Percentiles rank a stretch among this genome's conserved stretches.
These are phyloP conservation scores for Dalechampia spathulata DNA, from an alignment of 441 rosid genomes.

Conservation along the genomic window DNA sequence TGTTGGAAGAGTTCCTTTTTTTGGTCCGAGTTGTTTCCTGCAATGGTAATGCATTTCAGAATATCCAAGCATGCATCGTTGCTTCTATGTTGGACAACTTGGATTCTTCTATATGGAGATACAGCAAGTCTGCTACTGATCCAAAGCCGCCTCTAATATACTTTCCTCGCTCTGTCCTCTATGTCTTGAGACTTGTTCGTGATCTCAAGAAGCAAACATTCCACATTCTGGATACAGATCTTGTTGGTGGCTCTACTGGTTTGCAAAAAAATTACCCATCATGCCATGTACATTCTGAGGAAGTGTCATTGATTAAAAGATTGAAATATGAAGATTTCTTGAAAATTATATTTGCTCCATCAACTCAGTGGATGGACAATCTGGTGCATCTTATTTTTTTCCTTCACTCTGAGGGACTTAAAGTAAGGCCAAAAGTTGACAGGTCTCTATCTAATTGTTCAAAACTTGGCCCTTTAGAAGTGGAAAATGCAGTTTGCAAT, in stretches of 20 bases:
- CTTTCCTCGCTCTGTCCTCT: conserved; percentile 75
- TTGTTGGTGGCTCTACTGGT: conserved; percentile 27
- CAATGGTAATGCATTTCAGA: conserved; percentile 54
- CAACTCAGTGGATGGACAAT: conserved; percentile 84
- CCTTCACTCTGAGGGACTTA: conserved; percentile 83
- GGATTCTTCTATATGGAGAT: conserved; percentile 78
- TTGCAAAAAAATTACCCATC: conserved; percentile 36
- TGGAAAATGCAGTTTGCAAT: conserved; percentile 74
- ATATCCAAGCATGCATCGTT: conserved; percentile 69
- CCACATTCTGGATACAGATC: conserved; percentile 40
- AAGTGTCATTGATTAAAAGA: conserved; percentile 67
- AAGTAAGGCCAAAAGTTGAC: conserved; percentile 70
- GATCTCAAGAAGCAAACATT: conserved; percentile 63
- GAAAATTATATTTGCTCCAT: conserved; percentile 67
- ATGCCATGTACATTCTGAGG: conserved; percentile 47
- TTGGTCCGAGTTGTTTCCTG: conserved; percentile 72
- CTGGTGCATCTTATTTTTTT: conserved; percentile 66
- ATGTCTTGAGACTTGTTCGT: conserved; percentile 59
- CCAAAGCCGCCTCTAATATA: conserved; percentile 63
- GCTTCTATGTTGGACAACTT: conserved; percentile 71
- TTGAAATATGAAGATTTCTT: conserved; percentile 56
- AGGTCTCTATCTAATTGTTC: conserved; percentile 53
- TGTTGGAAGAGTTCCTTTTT: conserved; percentile 87
- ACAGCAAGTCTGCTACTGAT: conserved; percentile 45
- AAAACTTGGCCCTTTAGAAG: conserved; percentile 59